Evolutionary conservation across 768 basidiomycete species (phyloP).

Genomic region (Strobilomyces dryophilus): DNA sequence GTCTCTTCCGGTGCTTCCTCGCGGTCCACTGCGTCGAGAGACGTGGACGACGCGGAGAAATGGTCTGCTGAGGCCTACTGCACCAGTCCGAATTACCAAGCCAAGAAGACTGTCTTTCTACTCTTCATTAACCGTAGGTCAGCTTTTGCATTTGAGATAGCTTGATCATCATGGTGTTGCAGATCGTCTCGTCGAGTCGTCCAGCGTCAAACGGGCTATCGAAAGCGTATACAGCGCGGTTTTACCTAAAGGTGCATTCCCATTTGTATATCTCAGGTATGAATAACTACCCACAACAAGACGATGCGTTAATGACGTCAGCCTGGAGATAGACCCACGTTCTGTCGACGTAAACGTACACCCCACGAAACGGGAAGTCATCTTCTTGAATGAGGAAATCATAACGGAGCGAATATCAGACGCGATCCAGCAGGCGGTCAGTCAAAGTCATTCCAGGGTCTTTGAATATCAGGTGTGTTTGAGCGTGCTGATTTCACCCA

Average conservation of each 20-base stretch:
- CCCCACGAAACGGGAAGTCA: constrained; percentile 95
- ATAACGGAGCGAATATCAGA: constrained; percentile 78
- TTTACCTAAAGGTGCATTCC: constrained; percentile 83
- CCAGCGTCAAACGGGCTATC: constrained; percentile 79
- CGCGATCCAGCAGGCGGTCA: constrained; percentile 63
- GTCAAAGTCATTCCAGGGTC: constrained; percentile 58
- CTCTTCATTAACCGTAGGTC: constrained; percentile 92
- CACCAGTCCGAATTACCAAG: constrained; percentile 86
- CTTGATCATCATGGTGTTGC: not conserved
- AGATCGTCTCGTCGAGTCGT: constrained; percentile 93
- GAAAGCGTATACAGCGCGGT: constrained; percentile 82
- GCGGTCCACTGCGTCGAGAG: constrained; percentile 11
- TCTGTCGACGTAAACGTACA: constrained; percentile 97
- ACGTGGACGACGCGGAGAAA: constrained; percentile 36
- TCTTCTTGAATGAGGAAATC: constrained; percentile 87
- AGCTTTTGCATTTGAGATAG: not conserved
- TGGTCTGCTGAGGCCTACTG: constrained; percentile 77
- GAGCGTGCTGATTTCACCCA: not conserved
- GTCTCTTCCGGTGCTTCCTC: constrained; percentile 34
- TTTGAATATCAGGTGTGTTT: constrained; percentile 67
- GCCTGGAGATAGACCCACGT: constrained; percentile 78
- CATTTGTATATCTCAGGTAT: constrained; percentile 95
- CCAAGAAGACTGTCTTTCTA: constrained; percentile 79
- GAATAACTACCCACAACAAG: constrained; percentile 2
- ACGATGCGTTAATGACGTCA: constrained; percentile 26